These are phyloP conservation scores for Spathaspora gorwiae DNA, from an alignment of 805 yeast species.

Conservation along the genomic window DNA sequence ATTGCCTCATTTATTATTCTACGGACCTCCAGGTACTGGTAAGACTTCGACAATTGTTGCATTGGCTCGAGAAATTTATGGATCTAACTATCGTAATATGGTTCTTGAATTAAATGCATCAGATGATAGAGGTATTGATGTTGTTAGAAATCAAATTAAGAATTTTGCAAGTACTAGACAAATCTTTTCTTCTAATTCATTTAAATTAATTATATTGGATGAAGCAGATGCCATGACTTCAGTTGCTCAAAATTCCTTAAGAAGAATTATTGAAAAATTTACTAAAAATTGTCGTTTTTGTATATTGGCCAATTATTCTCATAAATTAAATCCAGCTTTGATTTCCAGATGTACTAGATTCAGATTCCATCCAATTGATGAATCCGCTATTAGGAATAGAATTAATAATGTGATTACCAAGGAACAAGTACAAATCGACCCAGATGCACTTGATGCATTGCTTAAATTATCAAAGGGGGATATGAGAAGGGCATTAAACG, in stretches of 20 bases:
- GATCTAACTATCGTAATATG: conserved; percentile 76
- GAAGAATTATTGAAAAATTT: conserved; percentile 85
- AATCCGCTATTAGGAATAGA: conserved; percentile 63
- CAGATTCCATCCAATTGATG: conserved; percentile 78
- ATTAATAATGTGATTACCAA: conserved; percentile 61
- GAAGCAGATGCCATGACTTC: conserved; percentile 96
- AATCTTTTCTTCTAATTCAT: conserved; percentile 70
- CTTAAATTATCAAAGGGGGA: conserved; percentile 83
- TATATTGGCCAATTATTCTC: conserved; percentile 92
- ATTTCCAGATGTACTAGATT: conserved; percentile 93
- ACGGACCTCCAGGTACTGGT: conserved; percentile 94
- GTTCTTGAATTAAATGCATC: conserved; percentile 93
- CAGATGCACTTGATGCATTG: conserved; percentile 61
- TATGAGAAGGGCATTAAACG: conserved; percentile 93
- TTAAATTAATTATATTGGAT: conserved; percentile 86
- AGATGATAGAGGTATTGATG: conserved; percentile 97
- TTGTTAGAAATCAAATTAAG: conserved; percentile 95
- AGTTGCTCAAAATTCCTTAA: conserved; percentile 77
- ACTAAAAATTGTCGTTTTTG: conserved; percentile 94
- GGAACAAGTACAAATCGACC: conserved; percentile 58
- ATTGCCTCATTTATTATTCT: conserved; percentile 87
- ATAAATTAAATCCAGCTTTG: conserved; percentile 91
- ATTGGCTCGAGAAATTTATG: conserved; percentile 77
- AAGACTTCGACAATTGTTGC: conserved; percentile 87
- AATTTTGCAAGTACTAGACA: conserved; percentile 95